Evolutionary conservation across 108 stramenopile species (phyloP), one percentile per base, ranked within the genome.

Genomic region (Nitzschia inconspicua): DNA sequence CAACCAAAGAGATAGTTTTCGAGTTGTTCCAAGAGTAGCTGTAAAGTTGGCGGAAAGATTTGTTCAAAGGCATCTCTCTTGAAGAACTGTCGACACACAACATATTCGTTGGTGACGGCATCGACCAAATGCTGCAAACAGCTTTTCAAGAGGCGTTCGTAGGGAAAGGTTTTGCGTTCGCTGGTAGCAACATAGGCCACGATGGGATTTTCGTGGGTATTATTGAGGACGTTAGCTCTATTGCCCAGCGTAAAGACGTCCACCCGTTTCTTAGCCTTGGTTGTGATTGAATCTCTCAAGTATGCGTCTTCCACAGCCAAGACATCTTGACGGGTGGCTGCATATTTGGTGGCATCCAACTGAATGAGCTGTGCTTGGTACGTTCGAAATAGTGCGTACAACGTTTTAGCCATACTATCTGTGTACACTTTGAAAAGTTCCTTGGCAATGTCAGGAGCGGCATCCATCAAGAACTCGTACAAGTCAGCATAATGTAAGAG

Each of bases 1-100:
- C 96, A 94, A 23, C 79, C 77, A 73, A 96, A 97, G 4, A 99
- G 76, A 54, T 96, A 94, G 74, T 97, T 98, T 67, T 98, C 98
- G 47, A 97, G 49, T 48, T 95, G 91, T 65, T 99, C 99, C 56
- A 98, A 44, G n/a, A 96, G 62, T 20, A 93, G 64, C 2, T 80
- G 74, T 10, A 97, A 72, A 11, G 97, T 96, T 55, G 78, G 74
- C 7, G 82, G 68, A 68, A 97, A 98, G 23, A 98, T 84, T 19
- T 72, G 66, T 34, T 86, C 73, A 64, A 96, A 98, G 16, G 85
- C 80, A 61, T 96, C 94, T 25, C 80, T 82, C 73, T 95, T 80
- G 69, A 99, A 98, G 61, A 99, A 98, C 50, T 96, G 94, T 7
- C 91, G 63, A 20, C 83, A 74, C 65, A 99, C 98, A 19, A 98